Base-by-base conservation (phyloP, 129 eudicot species). In the Ambrosia artemisiifolia region DNA sequence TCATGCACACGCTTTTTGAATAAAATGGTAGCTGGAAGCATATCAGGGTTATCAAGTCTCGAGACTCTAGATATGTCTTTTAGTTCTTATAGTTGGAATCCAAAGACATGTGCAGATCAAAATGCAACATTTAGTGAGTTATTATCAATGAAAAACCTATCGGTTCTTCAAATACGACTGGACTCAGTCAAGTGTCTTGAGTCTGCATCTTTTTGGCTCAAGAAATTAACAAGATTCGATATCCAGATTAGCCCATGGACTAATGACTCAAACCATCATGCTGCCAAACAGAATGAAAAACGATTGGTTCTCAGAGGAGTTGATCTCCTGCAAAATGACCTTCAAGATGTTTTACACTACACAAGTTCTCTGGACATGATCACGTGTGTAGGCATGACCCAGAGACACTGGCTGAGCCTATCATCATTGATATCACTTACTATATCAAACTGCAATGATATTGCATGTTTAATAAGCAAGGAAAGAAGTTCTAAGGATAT, bases 401-500 rank as follows among this genome's bases (percentile, higher is more conserved):
- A 34, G 5, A 72, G 68, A 44, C 78, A 50, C 17, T 79, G 74
- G 78, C 63, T 65, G 56, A 50, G 74, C 32, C 24, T 56, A 40
- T 72, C 67, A 12, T 70, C 74, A 11, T 59, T 79, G 78, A 73
- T 34, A 67, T 72, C 83, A 20, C 83, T 79, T 53, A 72, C 78
- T 30, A 65, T 79, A 65, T 65, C 69, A 13, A 66, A 57, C 34
- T 79, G 78, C 57, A 55, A 43, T 32, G 54, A 20, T 72, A 71
- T 78, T 35, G 63, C 46, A 38, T 7, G 51, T 63, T 63, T 78
- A 30, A 63, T 71, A 62, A 50, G 57, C 48, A 28, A 19, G 13
- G 72, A 70, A 57, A 43, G 28, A 35, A 43, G 70, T 11, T 73
- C 71, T 4, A 5, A 33, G 9, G 59, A 16, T 16, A 34, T 73